Base-by-base conservation (phyloP, 2,329 filamentous ascomycete species). In the Celoporthe dispersa region DNA sequence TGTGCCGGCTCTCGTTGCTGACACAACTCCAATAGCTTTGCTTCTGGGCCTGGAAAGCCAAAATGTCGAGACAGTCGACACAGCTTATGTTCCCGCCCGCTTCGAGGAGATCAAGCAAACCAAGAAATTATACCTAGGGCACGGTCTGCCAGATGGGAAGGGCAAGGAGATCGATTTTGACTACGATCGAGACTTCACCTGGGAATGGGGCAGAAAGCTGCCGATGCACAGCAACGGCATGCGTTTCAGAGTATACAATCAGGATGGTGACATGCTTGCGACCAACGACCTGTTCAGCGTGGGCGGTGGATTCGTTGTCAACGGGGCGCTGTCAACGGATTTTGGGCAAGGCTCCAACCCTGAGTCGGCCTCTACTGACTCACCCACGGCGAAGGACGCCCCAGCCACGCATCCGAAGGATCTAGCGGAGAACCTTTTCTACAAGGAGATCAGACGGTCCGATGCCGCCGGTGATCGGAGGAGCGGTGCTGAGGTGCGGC, bases 191-290 rank as follows among this genome's bases (percentile, higher is more conserved):
- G 83, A 85, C 70, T 86, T 86, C 74, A 78, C 79, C 7, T 86
- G 84, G 84, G 82, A 86, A 75, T 86, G 84, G 84, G 82, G 83
- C 2, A 81, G 81, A 33, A 86, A 85, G 74, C 79, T 86, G n/a
- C 82, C 84, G 0, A 72, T 85, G 61, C 84, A 86, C 74, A 86
- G 84, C 77, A 86, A 86, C 66, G 84, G 84, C 57, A 85, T 86
- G 84, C 83, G 84, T 1, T 80, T 86, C 67, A 84, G 79, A n/a
- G 84, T 85, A 2, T 86, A 83, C 62, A 83, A 85, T 68, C 74
- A 81, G 4, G 79, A 85, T 1, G 84, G 84, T 14, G 80, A 78
- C 39, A 80, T 84, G 72, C 74, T 85, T 44, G 84, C 84, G 1
- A 84, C 81, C 25, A 86, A 85, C 68, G 84, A 86, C 71, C 77